Evolutionary conservation across 1,284 basidiomycete genomes (phyloP).

Genomic region (Phylloporus sp.): DNA sequence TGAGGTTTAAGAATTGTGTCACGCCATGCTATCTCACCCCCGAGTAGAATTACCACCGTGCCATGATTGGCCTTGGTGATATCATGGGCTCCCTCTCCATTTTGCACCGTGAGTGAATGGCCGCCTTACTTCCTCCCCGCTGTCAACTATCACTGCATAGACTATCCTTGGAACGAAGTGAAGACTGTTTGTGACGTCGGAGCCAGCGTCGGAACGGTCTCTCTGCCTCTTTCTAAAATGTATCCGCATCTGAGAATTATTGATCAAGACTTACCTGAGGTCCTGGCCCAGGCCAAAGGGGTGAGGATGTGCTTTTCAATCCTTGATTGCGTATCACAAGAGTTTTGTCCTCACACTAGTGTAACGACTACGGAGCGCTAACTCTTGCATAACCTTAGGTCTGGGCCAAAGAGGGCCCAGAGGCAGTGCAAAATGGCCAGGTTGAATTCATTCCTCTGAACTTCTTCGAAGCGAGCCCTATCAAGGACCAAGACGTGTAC

Average conservation of each 20-base stretch:
- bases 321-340: background rate
- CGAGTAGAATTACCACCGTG: constrained; percentile 24
- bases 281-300: constrained; percentile 40
- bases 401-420: constrained; percentile 41
- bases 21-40: constrained; percentile 1
- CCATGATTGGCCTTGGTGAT: constrained; percentile 28
- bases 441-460: constrained; percentile 47
- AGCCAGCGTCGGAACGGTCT: constrained; percentile 47
- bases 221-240: constrained; percentile 44
- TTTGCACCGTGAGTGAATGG: constrained; percentile 27
- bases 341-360: background rate
- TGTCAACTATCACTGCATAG: constrained; percentile 9
- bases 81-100: constrained; percentile 27
- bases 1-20: constrained; percentile 1
- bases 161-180: constrained; percentile 50
- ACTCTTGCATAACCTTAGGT: constrained; percentile 24
- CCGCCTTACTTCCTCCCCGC: background rate
- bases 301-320: constrained; percentile 11
- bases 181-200: constrained; percentile 54
- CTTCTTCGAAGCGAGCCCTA: constrained; percentile 48
- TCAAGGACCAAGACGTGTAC: constrained; percentile 46
- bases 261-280: constrained; percentile 49
- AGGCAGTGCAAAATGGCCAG: constrained; percentile 37
- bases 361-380: background rate
- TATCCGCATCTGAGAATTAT: constrained; percentile 46